A percentile compares a stretch with the other conserved stretches of the same genome.
Evolutionary conservation across 176 grass and related monocot species (phyloP).

Genomic region (Ampelocalamus luodianensis): DNA sequence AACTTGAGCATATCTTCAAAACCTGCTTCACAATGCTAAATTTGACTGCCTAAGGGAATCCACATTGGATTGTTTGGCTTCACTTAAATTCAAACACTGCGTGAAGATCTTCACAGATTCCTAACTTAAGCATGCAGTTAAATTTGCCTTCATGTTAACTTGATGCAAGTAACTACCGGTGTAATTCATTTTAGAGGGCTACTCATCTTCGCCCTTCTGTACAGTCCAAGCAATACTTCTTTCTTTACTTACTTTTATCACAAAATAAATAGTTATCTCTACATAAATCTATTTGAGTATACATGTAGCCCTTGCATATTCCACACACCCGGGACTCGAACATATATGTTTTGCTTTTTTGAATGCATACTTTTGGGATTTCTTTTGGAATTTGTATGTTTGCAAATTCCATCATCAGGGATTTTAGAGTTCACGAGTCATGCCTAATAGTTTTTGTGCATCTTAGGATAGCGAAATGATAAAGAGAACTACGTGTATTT

Average conservation of each 20-base stretch:
- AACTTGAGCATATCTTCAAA: background rate
- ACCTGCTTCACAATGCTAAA: background rate
- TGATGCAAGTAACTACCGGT: background rate
- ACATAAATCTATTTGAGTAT: background rate
- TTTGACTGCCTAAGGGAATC: background rate
- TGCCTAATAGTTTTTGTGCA: no score
- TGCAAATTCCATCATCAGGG: no score
- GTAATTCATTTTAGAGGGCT: background rate
- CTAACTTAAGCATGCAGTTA: background rate
- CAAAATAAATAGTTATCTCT: background rate
- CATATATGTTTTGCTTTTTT: no score
- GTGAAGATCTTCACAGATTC: background rate
- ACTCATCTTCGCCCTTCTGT: background rate
- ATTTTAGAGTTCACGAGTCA: no score
- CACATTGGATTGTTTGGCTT: background rate
- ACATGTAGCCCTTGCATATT: background rate
- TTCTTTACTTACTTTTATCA: background rate
- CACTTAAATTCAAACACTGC: background rate
- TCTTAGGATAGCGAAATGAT: no score
- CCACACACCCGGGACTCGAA: no score
- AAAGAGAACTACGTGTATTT: no score
- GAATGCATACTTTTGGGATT: no score
- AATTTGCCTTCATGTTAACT: background rate
- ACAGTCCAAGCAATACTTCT: background rate
- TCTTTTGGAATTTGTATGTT: no score